Evolutionary conservation across 2,329 filamentous ascomycete species (phyloP), one percentile per base, ranked within the genome.

Genomic region (Xylaria arbuscula): DNA sequence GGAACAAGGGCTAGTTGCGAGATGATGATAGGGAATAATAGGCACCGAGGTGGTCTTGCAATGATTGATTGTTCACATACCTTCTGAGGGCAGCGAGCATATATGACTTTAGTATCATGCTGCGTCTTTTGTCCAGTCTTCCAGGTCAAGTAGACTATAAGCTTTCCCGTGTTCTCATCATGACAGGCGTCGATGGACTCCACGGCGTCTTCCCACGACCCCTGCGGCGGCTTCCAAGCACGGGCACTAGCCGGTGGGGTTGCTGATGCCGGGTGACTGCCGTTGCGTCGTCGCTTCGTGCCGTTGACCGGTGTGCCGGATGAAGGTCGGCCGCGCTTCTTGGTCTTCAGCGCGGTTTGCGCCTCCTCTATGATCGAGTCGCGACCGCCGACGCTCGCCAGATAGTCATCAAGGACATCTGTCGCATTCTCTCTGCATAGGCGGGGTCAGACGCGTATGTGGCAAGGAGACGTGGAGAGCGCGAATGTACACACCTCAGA

Each of bases 11-110:
- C 22, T 4, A 9, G 24, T 38, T 11, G 32, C 45, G 8, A 28
- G 34, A 57, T 17, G 10, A 1, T 38, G 8, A 51, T 36, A 17
- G 32, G 42, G 38, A 40, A 53, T 4, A 47, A 10, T 4, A 36
- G 22, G 32, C 17, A 8, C n/a, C 36, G 3, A 40, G 3, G 51
- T 2, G 7, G 22, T 66, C 45, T 24, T 13, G 13, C 5, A 5
- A 17, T 15, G 56, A 40, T 24, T 3, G 9, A 22, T 13, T 53
- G 55, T 28, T 57, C 28, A 68, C 81, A 64, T 78, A 91, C 91
- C 85, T 90, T 92, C 76, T 95, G 92, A 0, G 93, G 93, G 72
- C 92, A 94, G 73, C 93, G 90, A 75, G 89, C 86, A 74, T 94
- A 92, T 8, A 94, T 86, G 15, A 90, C 85, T 22, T 84, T 79